phyloP scores from a whole-genome alignment of 2,329 filamentous ascomycete species.

The Microcyclosporella mali region DNA sequence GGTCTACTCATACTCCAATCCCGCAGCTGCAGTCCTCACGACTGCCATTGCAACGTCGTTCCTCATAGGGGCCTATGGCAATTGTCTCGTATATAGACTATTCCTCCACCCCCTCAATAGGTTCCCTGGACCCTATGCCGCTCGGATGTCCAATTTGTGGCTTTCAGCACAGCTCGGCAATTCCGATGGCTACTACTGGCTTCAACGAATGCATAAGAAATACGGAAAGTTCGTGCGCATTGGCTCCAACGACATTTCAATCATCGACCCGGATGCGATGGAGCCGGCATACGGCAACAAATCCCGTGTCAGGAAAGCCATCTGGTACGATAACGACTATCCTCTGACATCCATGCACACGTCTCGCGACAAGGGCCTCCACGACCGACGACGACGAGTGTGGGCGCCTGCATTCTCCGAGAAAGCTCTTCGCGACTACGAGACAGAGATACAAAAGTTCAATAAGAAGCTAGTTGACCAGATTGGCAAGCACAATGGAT shows the following conservation, averaged over 20 bases:
- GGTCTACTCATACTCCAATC: conserved; percentile 11
- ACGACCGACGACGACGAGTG: conserved; percentile 37
- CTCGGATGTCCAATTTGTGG: conserved; percentile 32
- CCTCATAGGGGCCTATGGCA: conserved; percentile 24
- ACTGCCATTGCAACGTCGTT: conserved; percentile 10
- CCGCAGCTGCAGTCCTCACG: conserved; percentile 11
- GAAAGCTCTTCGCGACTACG: conserved; percentile 38
- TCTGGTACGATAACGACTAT: conserved; percentile 37
- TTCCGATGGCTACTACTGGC: conserved; percentile 27
- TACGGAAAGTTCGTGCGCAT: conserved; percentile 34
- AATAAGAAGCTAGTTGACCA: conserved; percentile 33
- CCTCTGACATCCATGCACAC: conserved; percentile 37
- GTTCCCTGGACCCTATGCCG: conserved; percentile 31
- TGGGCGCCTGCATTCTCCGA: conserved; percentile 41
- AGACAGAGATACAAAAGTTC: conserved; percentile 34
- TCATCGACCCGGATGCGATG: conserved; percentile 34
- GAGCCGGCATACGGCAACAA: conserved; percentile 35
- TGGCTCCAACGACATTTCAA: conserved; percentile 34
- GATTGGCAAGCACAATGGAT: conserved; percentile 24
- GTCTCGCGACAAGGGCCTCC: conserved; percentile 32
- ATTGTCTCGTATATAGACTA: conserved; percentile 33
- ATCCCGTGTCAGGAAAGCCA: conserved; percentile 37
- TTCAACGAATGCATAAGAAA: conserved; percentile 30
- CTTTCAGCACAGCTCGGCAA: conserved; percentile 23
- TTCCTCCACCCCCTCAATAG: conserved; percentile 32